These are phyloP conservation scores for Bryoerythrophyllum caledonicum DNA, from an alignment of 225 moss, liverwort and hornwort species.

Conservation along the genomic window DNA sequence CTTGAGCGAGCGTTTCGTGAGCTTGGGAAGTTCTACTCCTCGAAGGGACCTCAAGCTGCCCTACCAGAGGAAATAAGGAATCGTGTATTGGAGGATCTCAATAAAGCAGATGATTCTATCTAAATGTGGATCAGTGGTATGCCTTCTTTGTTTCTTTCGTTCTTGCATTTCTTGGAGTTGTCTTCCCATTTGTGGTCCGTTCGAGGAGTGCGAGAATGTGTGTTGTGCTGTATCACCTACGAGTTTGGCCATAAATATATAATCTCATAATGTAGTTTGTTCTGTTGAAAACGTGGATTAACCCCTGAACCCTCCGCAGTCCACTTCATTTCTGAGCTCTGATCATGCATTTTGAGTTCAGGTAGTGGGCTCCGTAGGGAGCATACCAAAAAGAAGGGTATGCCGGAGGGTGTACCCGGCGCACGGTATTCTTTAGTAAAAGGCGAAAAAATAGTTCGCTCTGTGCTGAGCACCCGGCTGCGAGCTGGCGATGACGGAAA, in stretches of 20 bases:
- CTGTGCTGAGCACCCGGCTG: conserved; percentile 40
- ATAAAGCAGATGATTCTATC: conserved; percentile 76
- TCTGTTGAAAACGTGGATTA: neutral
- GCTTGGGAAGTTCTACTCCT: conserved; percentile 82
- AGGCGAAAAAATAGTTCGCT: conserved; percentile 70
- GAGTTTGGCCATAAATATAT: neutral
- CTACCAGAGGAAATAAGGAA: conserved; percentile 80
- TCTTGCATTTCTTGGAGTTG: conserved; percentile 7
- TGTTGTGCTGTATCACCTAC: neutral
- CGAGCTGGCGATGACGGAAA: too few species aligned
- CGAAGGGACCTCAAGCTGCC: conserved; percentile 78
- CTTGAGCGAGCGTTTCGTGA: conserved; percentile 82
- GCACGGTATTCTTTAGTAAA: conserved; percentile 73
- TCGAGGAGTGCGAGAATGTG: neutral
- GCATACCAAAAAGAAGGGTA: too few species aligned
- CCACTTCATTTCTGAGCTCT: too few species aligned
- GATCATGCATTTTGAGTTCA: too few species aligned
- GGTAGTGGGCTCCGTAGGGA: too few species aligned
- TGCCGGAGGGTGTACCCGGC: conserved; percentile 23
- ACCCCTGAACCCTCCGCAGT: too few species aligned
- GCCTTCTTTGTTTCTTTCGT: neutral
- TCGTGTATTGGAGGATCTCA: conserved; percentile 71
- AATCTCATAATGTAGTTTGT: neutral
- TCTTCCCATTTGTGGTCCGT: too few species aligned
- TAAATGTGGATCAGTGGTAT: conserved; percentile 25